These are phyloP conservation scores for Nicotiana otophora DNA, from an alignment of 257 asterid species.

Conservation along the genomic window DNA sequence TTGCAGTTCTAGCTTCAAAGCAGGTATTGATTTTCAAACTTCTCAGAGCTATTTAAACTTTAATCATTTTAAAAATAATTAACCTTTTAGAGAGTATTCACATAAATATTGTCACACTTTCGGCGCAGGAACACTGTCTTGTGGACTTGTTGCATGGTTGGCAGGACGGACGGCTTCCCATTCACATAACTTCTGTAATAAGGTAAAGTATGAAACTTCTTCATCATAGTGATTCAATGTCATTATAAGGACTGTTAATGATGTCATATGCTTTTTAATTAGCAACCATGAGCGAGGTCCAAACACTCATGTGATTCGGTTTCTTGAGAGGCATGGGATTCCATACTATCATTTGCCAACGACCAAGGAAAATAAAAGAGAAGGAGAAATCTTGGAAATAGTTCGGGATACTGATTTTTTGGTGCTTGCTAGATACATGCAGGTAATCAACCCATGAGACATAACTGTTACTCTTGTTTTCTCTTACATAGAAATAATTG, in stretches of 20 bases:
- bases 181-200: constrained; percentile 66
- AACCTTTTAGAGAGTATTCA: background rate
- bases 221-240: background rate
- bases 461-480: background rate
- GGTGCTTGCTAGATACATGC: constrained; percentile 98
- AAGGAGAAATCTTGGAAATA: constrained; percentile 60
- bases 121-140: constrained; percentile 82
- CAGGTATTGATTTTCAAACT: constrained; percentile 43
- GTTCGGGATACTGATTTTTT: constrained; percentile 82
- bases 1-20: constrained; percentile 80
- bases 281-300: constrained; percentile 88
- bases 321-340: constrained; percentile 79
- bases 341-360: constrained; percentile 67
- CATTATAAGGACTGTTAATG: constrained; percentile 12
- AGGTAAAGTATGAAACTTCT: constrained; percentile 38
- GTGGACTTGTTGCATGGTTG: constrained; percentile 83
- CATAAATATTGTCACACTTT: background rate
- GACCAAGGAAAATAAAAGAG: constrained; percentile 41
- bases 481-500: background rate
- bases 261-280: constrained; percentile 18
- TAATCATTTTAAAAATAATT: background rate
- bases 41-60: background rate
- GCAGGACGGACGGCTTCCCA: constrained; percentile 88
- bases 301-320: constrained; percentile 78
- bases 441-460: constrained; percentile 37